phyloP scores from a whole-genome alignment of 495 filamentous ascomycete genomes.

The Podospora bellae-mahoneyi region DNA sequence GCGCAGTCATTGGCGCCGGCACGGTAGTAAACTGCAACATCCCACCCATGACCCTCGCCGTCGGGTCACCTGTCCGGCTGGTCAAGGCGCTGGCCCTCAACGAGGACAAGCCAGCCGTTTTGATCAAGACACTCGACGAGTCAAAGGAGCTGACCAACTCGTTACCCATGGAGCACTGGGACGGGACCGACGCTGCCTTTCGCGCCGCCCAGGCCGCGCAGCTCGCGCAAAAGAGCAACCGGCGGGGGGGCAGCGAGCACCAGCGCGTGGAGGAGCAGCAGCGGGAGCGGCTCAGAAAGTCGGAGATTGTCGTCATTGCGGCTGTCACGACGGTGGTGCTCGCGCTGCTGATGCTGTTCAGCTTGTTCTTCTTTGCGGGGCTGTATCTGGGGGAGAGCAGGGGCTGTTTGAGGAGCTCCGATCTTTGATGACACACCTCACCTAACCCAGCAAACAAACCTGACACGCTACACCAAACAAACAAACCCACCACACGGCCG shows the following conservation, averaged over 20 bases:
- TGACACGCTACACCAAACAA: too few relatives aligned
- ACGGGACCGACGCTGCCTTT: not conserved
- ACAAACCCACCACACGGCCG: too few relatives aligned
- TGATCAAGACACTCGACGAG: constrained; percentile 19
- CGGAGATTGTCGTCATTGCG: not conserved
- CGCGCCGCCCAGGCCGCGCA: not conserved
- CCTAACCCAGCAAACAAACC: too few relatives aligned
- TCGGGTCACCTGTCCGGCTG: constrained; percentile 28
- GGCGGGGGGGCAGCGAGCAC: constrained; percentile 3
- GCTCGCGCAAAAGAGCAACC: not conserved
- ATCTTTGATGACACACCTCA: not conserved
- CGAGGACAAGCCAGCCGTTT: not conserved
- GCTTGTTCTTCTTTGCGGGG: constrained; percentile 17
- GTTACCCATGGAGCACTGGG: not conserved
- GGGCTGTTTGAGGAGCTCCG: not conserved
- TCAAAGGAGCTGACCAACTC: constrained; percentile 17
- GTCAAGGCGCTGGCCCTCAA: constrained; percentile 13
- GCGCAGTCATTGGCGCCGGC: constrained; percentile 37
- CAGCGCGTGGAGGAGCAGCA: constrained; percentile 4
- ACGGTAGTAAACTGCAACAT: constrained; percentile 32
- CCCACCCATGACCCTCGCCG: constrained; percentile 26
- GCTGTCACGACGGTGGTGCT: not conserved
- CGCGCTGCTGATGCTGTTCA: constrained; percentile 14
- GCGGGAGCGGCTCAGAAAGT: constrained; percentile 1
- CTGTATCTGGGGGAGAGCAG: constrained; percentile 14